Base-by-base conservation (phyloP, 2,329 filamentous ascomycete genomes). In the Ceratocystis colombiana region DNA sequence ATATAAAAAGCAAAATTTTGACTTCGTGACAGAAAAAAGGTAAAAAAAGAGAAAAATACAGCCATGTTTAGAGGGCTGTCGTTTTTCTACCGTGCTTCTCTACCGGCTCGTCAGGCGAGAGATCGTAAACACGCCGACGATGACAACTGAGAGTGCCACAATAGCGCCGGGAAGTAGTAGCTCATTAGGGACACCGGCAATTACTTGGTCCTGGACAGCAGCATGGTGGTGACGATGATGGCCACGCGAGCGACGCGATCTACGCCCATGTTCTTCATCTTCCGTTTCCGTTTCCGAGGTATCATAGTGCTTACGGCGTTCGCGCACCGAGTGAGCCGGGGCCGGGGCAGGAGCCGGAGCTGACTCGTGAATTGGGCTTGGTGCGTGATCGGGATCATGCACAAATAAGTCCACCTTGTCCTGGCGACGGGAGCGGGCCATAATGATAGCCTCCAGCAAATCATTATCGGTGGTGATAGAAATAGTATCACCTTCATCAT, bases 321-420 rank as follows among this genome's bases (percentile, higher is more conserved):
- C 79, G 30, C 82, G 81, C 10, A 77, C 70, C 28, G 80, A 76
- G 2, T 78, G 75, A 25, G 75, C 72, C 28, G 79, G 81, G 10
- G 86, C 75, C 0, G 84, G 82, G 1, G 82, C 79, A 53, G 46
- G 12, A 25, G 67, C 30, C 53, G 59, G 61, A 25, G 67, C 20
- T 37, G 59, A 45, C 48, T 64, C 61, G 28, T 59, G 55, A 12
- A 61, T 53, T 15, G 85, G 79, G n/a, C 91, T 82, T 0, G 92
- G 89, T n/a, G 93, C 86, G 77, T 94, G 88, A 69, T 91, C 85
- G 0, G 93, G 92, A 72, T 99, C 89, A 74, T 99, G 94, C 12
- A 97, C 92, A 72, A 96, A 97, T 17, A 99, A 82, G 72, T 99
- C 94, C 22, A 99, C 94, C 81, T 99, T 99, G 71, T 97, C 94